Percentiles rank a stretch among this genome's conserved stretches.
Conservation (phyloP, 768 basidiomycete genomes). For the Rhodotorula taiwanensis region DNA sequence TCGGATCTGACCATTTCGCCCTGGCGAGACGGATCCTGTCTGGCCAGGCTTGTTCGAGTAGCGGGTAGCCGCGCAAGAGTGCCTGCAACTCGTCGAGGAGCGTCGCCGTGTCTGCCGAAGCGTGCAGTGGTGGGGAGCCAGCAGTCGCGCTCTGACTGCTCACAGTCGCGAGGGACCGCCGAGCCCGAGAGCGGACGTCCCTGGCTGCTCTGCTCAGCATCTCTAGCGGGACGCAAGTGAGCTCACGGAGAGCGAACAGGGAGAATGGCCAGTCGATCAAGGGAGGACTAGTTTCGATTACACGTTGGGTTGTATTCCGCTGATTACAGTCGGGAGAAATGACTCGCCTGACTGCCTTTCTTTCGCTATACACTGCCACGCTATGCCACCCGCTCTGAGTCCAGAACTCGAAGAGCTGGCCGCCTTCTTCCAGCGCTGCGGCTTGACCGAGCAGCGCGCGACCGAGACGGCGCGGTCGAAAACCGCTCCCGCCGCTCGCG, state of each 20-base stretch:
- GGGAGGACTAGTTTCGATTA: too few species aligned
- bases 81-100: slow-evolving; percentile 6
- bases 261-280: neutral
- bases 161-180: too few species aligned
- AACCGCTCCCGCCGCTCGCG: slow-evolving; percentile 3
- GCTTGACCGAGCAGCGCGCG: slow-evolving; percentile 17
- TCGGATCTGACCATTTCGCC: neutral
- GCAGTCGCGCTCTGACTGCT: too few species aligned
- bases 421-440: slow-evolving; percentile 21
- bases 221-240: too few species aligned
- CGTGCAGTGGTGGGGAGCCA: too few species aligned
- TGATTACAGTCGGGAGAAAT: too few species aligned
- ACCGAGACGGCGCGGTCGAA: slow-evolving; percentile 24
- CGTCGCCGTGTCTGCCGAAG: neutral
- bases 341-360: neutral
- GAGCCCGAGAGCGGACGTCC: neutral
- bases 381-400: slow-evolving; percentile 16
- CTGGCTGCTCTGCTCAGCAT: too few species aligned
- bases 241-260: too few species aligned
- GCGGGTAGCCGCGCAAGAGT: neutral
- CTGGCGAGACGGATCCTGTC: slow-evolving; percentile 5
- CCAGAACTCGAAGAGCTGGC: slow-evolving; percentile 20
- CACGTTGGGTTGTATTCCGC: too few species aligned
- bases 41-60: slow-evolving; percentile 6
- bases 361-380: neutral